Conservation (phyloP, 352 stramenopile genomes). For the Thalassiosira oceanica region DNA sequence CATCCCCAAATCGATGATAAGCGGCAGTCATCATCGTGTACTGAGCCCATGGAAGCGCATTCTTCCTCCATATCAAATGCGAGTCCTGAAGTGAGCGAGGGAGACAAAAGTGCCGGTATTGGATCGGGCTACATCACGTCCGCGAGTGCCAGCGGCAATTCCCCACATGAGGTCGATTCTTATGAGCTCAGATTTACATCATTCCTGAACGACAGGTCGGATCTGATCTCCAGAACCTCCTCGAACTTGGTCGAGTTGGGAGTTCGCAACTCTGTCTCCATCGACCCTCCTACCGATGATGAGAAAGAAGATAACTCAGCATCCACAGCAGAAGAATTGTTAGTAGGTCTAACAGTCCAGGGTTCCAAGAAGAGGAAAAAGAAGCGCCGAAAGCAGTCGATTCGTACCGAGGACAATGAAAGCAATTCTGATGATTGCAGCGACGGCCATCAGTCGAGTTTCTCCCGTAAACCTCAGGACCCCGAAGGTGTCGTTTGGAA, state of each 20-base stretch:
- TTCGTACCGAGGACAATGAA: neutral
- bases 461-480: slow-evolving; percentile 10
- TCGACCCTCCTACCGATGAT: slow-evolving; percentile 5
- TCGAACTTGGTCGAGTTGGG: slow-evolving; percentile 43
- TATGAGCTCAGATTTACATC: neutral
- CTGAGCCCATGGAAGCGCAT: neutral
- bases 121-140: slow-evolving; percentile 25
- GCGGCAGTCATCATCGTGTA: neutral
- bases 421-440: neutral
- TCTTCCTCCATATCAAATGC: neutral
- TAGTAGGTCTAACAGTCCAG: slow-evolving; percentile 35
- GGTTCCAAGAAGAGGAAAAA: slow-evolving; percentile 39
- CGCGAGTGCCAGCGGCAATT: neutral
- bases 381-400: neutral
- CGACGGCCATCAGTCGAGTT: no score
- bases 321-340: neutral
- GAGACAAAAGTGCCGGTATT: slow-evolving; percentile 36
- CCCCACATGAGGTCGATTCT: neutral
- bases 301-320: slow-evolving; percentile 4
- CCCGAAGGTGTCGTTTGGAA: slow-evolving; percentile 41
- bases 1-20: no score
- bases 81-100: slow-evolving; percentile 38
- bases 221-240: slow-evolving; percentile 27
- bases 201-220: neutral
- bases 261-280: slow-evolving; percentile 2